These are phyloP conservation scores for Phytophthora tubulina DNA, from an alignment of 352 stramenopile genomes.

Conservation along the genomic window DNA sequence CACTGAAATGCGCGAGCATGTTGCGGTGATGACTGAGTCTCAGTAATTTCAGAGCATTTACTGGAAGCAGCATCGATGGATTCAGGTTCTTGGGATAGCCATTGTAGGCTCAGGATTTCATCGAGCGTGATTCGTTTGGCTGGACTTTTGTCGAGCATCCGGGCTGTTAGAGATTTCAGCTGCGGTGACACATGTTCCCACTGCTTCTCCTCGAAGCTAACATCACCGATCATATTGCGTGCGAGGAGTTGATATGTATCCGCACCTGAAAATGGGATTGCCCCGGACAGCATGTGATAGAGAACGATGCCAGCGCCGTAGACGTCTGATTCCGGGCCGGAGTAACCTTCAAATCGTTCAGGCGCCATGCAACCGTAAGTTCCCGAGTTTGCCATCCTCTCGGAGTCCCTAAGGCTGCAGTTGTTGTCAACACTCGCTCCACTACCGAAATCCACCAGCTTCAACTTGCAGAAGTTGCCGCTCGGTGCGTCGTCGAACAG, in stretches of 20 bases:
- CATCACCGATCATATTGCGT: constrained; percentile 69
- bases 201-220: constrained; percentile 51
- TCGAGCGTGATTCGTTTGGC: constrained; percentile 52
- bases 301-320: constrained; percentile 71
- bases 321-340: constrained; percentile 62
- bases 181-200: constrained; percentile 51
- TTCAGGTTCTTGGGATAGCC: constrained; percentile 54
- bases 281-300: constrained; percentile 69
- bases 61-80: constrained; percentile 14
- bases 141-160: constrained; percentile 69
- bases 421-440: constrained; percentile 33
- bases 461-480: constrained; percentile 57
- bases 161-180: constrained; percentile 45
- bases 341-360: constrained; percentile 63
- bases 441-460: constrained; percentile 78
- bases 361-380: constrained; percentile 78
- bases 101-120: constrained; percentile 67
- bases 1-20: constrained; percentile 3
- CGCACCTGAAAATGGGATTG: constrained; percentile 53
- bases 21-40: constrained; percentile 12
- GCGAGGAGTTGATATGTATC: constrained; percentile 65
- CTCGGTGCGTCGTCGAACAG: constrained; percentile 59
- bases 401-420: background rate
- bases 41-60: constrained; percentile 7
- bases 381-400: constrained; percentile 34